phyloP scores from a whole-genome alignment of 2,329 filamentous ascomycete genomes.

The Stagonosporopsis vannaccii region DNA sequence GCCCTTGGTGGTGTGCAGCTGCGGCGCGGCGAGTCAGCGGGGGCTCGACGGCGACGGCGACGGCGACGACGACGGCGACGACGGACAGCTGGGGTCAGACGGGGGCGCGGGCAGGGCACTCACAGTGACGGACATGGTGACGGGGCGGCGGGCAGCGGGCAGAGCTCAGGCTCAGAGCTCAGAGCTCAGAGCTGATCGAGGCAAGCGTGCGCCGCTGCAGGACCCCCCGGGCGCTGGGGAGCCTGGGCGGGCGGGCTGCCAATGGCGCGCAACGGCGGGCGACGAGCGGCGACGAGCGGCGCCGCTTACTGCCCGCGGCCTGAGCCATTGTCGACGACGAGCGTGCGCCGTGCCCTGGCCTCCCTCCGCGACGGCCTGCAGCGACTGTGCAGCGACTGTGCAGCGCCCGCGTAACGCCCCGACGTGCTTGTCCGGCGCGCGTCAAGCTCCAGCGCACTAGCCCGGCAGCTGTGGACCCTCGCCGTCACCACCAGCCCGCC shows the following conservation, averaged over 20 bases:
- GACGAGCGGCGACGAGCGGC: neutral
- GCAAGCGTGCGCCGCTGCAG: conserved; percentile 15
- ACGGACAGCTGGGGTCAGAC: conserved; percentile 7
- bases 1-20: conserved; percentile 84
- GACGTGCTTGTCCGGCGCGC: neutral
- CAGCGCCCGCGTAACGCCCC: neutral
- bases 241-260: conserved; percentile 5
- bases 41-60: neutral
- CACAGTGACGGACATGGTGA: conserved; percentile 58
- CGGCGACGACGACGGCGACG: neutral
- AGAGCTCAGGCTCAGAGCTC: conserved; percentile 17
- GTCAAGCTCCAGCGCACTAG: neutral
- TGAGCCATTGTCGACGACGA: conserved; percentile 13
- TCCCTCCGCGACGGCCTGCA: neutral
- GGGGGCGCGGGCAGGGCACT: conserved; percentile 17
- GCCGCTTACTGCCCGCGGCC: conserved; percentile 12
- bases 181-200: conserved; percentile 7
- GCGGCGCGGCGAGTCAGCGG: conserved; percentile 11
- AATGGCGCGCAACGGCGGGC: neutral
- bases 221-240: conserved; percentile 16
- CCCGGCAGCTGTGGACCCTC: neutral
- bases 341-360: neutral
- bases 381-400: neutral
- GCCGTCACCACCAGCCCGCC: conserved; percentile 8
- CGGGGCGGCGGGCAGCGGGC: neutral